These are phyloP conservation scores for Leccinum variicolor DNA, from an alignment of 768 basidiomycete genomes.

Conservation along the genomic window DNA sequence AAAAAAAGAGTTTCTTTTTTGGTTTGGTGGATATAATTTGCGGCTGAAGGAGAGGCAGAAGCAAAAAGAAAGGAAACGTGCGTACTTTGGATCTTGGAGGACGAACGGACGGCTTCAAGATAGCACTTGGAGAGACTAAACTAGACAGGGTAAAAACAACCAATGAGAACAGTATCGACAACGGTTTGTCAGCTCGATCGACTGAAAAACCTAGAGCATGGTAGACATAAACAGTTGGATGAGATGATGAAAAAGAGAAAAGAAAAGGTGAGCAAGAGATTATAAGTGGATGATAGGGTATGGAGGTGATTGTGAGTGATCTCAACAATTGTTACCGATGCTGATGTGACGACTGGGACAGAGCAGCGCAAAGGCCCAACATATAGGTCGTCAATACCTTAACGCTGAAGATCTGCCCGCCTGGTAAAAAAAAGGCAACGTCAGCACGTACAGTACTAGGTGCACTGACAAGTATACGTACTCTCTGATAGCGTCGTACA, in stretches of 20 bases:
- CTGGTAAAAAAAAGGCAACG: conserved; percentile 15
- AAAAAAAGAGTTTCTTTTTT: conserved; percentile 16
- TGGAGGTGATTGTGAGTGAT: conserved; percentile 11
- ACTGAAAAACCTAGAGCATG: conserved; percentile 18
- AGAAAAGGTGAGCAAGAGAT: conserved; percentile 10
- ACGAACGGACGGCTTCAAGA: background rate
- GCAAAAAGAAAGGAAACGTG: background rate
- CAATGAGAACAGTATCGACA: conserved; percentile 18
- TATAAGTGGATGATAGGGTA: conserved; percentile 31
- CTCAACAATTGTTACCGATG: conserved; percentile 1
- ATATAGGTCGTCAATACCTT: conserved; percentile 25
- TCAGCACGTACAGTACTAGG: conserved; percentile 9
- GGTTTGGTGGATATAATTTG: conserved; percentile 20
- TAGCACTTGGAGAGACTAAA: background rate
- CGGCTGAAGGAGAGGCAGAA: conserved; percentile 6
- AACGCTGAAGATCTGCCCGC: conserved; percentile 38
- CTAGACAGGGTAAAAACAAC: conserved; percentile 7
- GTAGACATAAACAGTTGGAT: conserved; percentile 21
- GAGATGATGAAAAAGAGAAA: conserved; percentile 5
- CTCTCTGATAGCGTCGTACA: conserved; percentile 87
- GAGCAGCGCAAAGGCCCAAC: background rate
- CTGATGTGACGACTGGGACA: background rate
- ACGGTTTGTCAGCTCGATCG: conserved; percentile 12
- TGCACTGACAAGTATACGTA: conserved; percentile 41
- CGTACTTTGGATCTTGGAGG: background rate